Evolutionary conservation across 495 filamentous ascomycete species (phyloP).

Genomic region (Talaromyces borbonicus): DNA sequence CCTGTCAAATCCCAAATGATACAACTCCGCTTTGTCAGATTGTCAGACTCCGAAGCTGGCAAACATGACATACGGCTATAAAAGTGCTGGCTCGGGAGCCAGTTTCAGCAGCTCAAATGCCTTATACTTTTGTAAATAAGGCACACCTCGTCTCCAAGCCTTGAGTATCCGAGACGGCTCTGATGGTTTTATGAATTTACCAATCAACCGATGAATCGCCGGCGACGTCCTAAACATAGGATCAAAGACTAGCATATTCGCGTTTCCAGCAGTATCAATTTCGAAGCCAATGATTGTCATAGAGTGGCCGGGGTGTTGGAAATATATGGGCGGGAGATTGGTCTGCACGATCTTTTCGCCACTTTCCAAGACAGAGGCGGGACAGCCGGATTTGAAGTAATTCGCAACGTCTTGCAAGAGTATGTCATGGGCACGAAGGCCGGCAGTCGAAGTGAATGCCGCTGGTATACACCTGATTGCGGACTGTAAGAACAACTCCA

Average conservation of each 20-base stretch:
- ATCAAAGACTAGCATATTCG: slow-evolving; percentile 79
- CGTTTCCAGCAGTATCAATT: slow-evolving; percentile 48
- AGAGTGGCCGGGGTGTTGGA: slow-evolving; percentile 85
- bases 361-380: slow-evolving; percentile 17
- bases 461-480: slow-evolving; percentile 40
- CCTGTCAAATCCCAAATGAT: too few species aligned
- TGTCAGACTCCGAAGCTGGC: too few species aligned
- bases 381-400: slow-evolving; percentile 55
- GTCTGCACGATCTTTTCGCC: slow-evolving; percentile 54
- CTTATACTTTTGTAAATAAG: slow-evolving; percentile 57
- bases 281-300: slow-evolving; percentile 89
- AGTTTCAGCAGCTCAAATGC: slow-evolving; percentile 65
- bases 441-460: slow-evolving; percentile 31
- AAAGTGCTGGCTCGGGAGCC: background rate
- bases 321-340: slow-evolving; percentile 71
- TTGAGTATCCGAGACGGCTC: slow-evolving; percentile 51
- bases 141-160: slow-evolving; percentile 56
- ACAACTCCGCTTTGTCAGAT: too few species aligned
- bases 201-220: slow-evolving; percentile 48
- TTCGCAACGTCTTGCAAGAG: slow-evolving; percentile 59
- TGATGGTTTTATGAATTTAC: slow-evolving; percentile 27
- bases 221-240: slow-evolving; percentile 69
- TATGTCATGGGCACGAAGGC: slow-evolving; percentile 38
- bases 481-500: background rate
- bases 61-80: too few species aligned